Evolutionary conservation across 371 early-diverging fungal species (phyloP).

Genomic region (Choanephora cucurbitarum): DNA sequence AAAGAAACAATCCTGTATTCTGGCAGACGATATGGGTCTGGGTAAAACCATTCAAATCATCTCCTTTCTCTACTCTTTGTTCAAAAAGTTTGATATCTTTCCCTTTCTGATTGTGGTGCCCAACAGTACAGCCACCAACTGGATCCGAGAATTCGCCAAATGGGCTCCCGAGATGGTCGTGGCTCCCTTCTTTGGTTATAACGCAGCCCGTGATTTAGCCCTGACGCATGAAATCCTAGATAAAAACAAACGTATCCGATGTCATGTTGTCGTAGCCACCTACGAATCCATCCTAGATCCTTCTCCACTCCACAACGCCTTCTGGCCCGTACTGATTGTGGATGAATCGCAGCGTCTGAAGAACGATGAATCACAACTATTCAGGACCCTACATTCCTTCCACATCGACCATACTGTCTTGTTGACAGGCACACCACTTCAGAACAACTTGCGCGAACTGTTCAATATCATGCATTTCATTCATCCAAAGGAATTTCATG

Average conservation of each 20-base stretch:
- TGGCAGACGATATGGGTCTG: slow-evolving; percentile 95
- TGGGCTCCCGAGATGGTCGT: slow-evolving; percentile 78
- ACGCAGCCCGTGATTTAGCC: slow-evolving; percentile 53
- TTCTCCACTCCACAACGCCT: slow-evolving; percentile 6
- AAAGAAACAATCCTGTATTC: slow-evolving; percentile 62
- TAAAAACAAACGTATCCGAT: slow-evolving; percentile 45
- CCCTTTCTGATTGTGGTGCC: slow-evolving; percentile 92
- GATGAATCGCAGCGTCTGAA: slow-evolving; percentile 93
- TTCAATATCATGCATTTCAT: slow-evolving; percentile 82
- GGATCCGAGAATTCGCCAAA: slow-evolving; percentile 78
- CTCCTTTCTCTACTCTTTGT: slow-evolving; percentile 66
- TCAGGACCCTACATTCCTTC: slow-evolving; percentile 57
- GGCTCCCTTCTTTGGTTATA: slow-evolving; percentile 56
- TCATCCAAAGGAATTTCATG: slow-evolving; percentile 50
- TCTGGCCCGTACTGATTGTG: slow-evolving; percentile 73
- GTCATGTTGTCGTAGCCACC: slow-evolving; percentile 81
- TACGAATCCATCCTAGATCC: slow-evolving; percentile 58
- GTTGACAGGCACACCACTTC: slow-evolving; percentile 81
- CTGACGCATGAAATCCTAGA: slow-evolving; percentile 66
- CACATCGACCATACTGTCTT: slow-evolving; percentile 63
- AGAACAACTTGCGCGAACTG: slow-evolving; percentile 76
- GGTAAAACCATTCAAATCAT: slow-evolving; percentile 94
- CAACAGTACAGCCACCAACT: slow-evolving; percentile 77
- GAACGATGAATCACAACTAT: slow-evolving; percentile 72
- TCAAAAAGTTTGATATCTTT: slow-evolving; percentile 49